These are phyloP conservation scores for Plectosphaerella plurivora DNA, from an alignment of 2,329 filamentous ascomycete genomes.

Conservation along the genomic window DNA sequence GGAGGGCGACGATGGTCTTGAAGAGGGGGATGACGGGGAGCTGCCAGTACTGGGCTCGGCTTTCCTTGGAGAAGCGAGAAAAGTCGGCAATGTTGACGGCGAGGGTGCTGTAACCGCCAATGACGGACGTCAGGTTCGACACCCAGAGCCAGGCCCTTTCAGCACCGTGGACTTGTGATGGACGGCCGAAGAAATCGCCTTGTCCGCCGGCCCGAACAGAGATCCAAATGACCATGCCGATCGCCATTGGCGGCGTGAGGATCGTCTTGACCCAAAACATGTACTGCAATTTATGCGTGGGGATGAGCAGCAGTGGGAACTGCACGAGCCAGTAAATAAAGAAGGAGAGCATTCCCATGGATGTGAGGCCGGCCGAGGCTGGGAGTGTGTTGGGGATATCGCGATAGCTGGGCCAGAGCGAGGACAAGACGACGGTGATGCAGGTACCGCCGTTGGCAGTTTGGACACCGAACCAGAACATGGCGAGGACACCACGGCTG, in stretches of 20 bases:
- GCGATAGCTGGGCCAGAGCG: conserved; percentile 34
- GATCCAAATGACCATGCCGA: conserved; percentile 29
- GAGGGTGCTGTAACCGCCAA: conserved; percentile 42
- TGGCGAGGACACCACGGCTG: conserved; percentile 34
- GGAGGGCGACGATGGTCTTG: conserved; percentile 38
- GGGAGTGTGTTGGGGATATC: conserved; percentile 34
- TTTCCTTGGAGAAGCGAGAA: conserved; percentile 29
- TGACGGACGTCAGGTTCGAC: conserved; percentile 40
- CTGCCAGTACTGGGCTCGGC: conserved; percentile 39
- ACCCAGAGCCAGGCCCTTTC: conserved; percentile 36
- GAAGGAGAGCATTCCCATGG: conserved; percentile 34
- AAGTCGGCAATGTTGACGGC: conserved; percentile 45
- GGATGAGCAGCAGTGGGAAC: conserved; percentile 34
- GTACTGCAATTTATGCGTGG: conserved; percentile 35
- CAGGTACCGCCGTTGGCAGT: conserved; percentile 23
- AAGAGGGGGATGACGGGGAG: conserved; percentile 43
- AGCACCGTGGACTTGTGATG: conserved; percentile 27
- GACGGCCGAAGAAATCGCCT: conserved; percentile 15
- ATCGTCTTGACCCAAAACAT: conserved; percentile 38
- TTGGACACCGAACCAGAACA: conserved; percentile 35
- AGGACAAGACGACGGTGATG: conserved; percentile 21
- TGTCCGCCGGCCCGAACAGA: conserved; percentile 10
- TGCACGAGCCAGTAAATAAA: conserved; percentile 44
- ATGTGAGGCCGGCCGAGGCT: conserved; percentile 21
- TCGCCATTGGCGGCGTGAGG: conserved; percentile 35